phyloP scores from a whole-genome alignment of 2,329 filamentous ascomycete species.

The Colletotrichum shisoi region DNA sequence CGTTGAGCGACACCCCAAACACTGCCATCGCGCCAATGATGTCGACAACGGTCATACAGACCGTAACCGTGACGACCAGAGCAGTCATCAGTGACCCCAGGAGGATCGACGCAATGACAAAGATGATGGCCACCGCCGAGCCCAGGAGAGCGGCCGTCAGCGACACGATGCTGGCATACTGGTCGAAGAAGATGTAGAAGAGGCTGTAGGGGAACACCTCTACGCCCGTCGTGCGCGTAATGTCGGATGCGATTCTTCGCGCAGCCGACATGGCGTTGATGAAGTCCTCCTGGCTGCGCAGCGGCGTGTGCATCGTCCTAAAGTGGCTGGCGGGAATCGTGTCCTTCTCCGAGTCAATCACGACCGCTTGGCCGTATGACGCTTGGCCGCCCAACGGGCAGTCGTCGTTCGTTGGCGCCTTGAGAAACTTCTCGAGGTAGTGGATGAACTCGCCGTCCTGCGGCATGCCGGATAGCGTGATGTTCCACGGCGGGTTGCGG shows the following conservation, averaged over 20 bases:
- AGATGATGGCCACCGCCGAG: conserved; percentile 84
- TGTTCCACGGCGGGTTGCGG: conserved; percentile 84
- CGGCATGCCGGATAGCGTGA: conserved; percentile 88
- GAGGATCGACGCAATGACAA: conserved; percentile 78
- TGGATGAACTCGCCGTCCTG: conserved; percentile 88
- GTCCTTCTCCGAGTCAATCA: conserved; percentile 72
- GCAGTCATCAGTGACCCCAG: conserved; percentile 86
- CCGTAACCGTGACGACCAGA: conserved; percentile 81
- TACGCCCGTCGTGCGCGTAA: conserved; percentile 74
- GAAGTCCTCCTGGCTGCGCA: conserved; percentile 89
- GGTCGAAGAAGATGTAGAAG: conserved; percentile 99
- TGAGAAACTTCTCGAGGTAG: conserved; percentile 84
- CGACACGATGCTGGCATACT: conserved; percentile 85
- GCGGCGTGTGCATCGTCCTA: conserved; percentile 84
- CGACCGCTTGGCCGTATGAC: conserved; percentile 83
- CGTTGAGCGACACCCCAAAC: conserved; percentile 88
- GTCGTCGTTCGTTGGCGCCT: conserved; percentile 78
- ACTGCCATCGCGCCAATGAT: conserved; percentile 96
- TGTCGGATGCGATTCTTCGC: conserved; percentile 81
- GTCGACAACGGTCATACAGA: conserved; percentile 91
- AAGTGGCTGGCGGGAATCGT: conserved; percentile 88
- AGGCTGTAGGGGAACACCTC: conserved; percentile 96
- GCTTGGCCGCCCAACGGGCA: conserved; percentile 91
- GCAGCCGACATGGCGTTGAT: conserved; percentile 90
- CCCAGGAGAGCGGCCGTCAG: conserved; percentile 82